Evolutionary conservation across 306 rosid species (phyloP), one percentile per base, ranked within the genome.

Genomic region (Hippophae gyantsensis): DNA sequence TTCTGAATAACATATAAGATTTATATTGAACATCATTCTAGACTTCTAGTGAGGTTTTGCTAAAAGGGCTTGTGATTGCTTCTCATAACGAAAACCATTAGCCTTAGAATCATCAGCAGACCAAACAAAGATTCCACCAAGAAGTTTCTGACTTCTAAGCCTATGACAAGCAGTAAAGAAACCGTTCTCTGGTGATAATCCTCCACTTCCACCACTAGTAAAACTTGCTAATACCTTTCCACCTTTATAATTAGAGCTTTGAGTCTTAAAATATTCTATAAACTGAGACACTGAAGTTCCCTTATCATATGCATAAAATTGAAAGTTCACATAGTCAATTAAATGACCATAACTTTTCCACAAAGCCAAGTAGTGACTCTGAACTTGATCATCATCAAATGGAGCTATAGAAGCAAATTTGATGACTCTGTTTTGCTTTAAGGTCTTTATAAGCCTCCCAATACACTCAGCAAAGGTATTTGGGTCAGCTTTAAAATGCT

Each of bases 341-440:
- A 76, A 25, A 43, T 64, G 13, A 1, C 87, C 77, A 5, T 81
- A 81, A 9, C 56, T 78, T 43, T 60, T 81, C 90, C 90, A 84
- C 54, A 84, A 43, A 5, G 84, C 74, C 61, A 68, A 23, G 68
- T 84, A 84, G n/a, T 78, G 79, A 9, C 48, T 58, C 13, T 84
- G 87, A 53, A 84, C 84, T 43, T 81, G 58, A 10, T 65, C 66
- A 1, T 78, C 52, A 26, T 68, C 85, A 12, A 78, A 84, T 8
- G 87, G 90, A 64, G 84, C 87, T 40, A 84, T 84, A 1, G 90
- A 84, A 49, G 90, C 83, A 32, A 81, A 81, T 6, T 42, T 51
- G 9, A 84, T 73, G 10, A 69, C 76, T 0, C 74, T 68, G 1
- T 78, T 76, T 6, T 14, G 4, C 63, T 81, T 84, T 1, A 84